Conservation (phyloP, 352 stramenopile genomes). For the Phytophthora ramorum region DNA sequence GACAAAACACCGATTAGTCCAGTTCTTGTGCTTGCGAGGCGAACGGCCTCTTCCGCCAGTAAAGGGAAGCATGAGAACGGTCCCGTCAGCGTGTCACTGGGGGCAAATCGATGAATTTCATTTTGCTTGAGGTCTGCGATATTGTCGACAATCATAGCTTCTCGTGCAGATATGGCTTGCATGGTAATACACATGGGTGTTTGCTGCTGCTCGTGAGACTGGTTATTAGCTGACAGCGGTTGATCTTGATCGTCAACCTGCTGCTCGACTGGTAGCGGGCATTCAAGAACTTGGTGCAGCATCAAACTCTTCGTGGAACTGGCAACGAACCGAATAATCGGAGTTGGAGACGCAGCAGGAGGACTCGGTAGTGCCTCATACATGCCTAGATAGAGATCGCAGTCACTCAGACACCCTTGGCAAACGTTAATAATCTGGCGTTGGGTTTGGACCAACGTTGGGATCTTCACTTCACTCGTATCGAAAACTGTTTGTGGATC, state of each 20-base stretch:
- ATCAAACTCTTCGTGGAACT: slow-evolving; percentile 62
- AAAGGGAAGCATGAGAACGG: slow-evolving; percentile 70
- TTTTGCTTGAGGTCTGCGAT: slow-evolving; percentile 22
- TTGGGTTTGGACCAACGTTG: slow-evolving; percentile 69
- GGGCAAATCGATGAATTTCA: slow-evolving; percentile 37
- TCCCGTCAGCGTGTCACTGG: slow-evolving; percentile 32
- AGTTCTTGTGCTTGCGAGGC: neutral
- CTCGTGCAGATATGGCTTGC: slow-evolving; percentile 34
- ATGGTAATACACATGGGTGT: slow-evolving; percentile 37
- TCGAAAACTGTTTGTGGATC: slow-evolving; percentile 9
- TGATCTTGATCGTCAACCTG: neutral
- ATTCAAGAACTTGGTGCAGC: slow-evolving; percentile 41
- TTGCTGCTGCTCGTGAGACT: slow-evolving; percentile 1
- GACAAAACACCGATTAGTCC: slow-evolving; percentile 56
- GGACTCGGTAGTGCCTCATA: slow-evolving; percentile 61
- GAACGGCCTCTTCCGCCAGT: neutral
- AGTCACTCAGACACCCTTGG: slow-evolving; percentile 67
- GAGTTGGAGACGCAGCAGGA: slow-evolving; percentile 24
- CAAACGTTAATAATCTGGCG: slow-evolving; percentile 62
- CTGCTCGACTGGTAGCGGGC: neutral
- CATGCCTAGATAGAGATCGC: slow-evolving; percentile 76
- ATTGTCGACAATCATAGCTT: slow-evolving; percentile 47
- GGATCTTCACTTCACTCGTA: slow-evolving; percentile 33
- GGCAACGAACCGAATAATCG: slow-evolving; percentile 55
- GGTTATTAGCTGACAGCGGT: slow-evolving; percentile 11